A percentile compares a stretch with the other conserved stretches of the same genome.
Conservation (phyloP, 805 yeast species). For the Ogataea ganodermae region DNA sequence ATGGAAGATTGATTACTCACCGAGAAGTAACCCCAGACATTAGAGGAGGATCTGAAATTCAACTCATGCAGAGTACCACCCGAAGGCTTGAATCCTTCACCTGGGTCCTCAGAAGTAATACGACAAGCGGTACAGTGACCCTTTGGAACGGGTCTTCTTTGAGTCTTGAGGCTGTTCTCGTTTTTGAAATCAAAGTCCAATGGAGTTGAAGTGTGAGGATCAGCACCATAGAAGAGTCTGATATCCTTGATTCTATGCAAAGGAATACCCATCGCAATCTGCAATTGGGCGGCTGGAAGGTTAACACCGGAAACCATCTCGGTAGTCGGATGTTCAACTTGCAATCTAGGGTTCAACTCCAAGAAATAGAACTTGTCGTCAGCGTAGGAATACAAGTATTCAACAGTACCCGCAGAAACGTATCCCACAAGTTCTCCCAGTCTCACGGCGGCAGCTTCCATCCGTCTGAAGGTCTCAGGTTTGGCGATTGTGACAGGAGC, state of each 20-base stretch:
- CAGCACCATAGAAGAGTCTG: conserved; percentile 90
- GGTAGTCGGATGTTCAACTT: conserved; percentile 99
- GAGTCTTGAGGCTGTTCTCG: conserved; percentile 70
- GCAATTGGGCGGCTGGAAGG: conserved; percentile 97
- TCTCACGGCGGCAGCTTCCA: conserved; percentile 98
- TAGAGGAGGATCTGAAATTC: conserved; percentile 94
- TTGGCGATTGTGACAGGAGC: conserved; percentile 98
- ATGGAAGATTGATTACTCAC: conserved; percentile 96
- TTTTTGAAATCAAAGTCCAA: conserved; percentile 88
- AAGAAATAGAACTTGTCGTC: conserved; percentile 95
- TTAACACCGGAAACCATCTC: conserved; percentile 99
- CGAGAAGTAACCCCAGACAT: conserved; percentile 99
- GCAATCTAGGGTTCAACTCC: conserved; percentile 97
- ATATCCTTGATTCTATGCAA: conserved; percentile 93
- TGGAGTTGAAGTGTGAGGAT: conserved; percentile 87
- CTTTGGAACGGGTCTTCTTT: conserved; percentile 91
- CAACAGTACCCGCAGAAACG: conserved; percentile 99
- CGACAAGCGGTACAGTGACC: conserved; percentile 99
- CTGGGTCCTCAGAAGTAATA: conserved; percentile 98
- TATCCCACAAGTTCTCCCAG: conserved; percentile 96
- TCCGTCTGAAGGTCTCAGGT: conserved; percentile 76
- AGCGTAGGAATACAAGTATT: conserved; percentile 89
- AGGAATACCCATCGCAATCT: conserved; percentile 99
- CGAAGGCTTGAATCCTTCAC: conserved; percentile 98
- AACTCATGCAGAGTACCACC: conserved; percentile 96